Percentiles rank a stretch among this genome's conserved stretches.
These are phyloP conservation scores for Camelina laxa DNA, from an alignment of 345 rosid genomes.

Conservation along the genomic window DNA sequence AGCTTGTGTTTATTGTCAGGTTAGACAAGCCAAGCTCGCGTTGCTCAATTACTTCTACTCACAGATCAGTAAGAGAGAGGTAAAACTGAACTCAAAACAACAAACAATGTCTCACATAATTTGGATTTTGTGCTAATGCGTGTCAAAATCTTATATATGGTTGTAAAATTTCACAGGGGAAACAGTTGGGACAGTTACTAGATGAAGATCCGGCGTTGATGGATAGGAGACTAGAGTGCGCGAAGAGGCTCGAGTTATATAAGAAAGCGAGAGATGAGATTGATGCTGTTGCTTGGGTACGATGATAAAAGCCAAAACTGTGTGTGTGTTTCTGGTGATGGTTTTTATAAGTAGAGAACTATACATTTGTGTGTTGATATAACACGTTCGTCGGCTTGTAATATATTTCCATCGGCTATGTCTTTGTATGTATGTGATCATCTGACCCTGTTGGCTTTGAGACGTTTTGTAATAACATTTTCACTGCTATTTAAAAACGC, in stretches of 20 bases:
- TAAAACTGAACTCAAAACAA: slow-evolving; percentile 5
- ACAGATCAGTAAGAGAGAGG: slow-evolving; percentile 77
- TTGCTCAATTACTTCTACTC: slow-evolving; percentile 72
- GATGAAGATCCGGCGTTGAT: slow-evolving; percentile 82
- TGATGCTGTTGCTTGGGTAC: slow-evolving; percentile 60
- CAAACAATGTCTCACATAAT: background rate
- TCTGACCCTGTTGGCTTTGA: background rate
- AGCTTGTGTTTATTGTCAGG: slow-evolving; percentile 81
- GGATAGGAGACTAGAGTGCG: slow-evolving; percentile 69
- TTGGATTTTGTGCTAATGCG: background rate
- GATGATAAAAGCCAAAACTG: slow-evolving; percentile 31
- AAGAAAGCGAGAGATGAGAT: slow-evolving; percentile 77
- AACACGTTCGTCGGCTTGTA: slow-evolving; percentile 16
- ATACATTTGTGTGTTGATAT: slow-evolving; percentile 5
- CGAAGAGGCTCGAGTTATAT: slow-evolving; percentile 71
- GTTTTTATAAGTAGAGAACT: slow-evolving; percentile 8
- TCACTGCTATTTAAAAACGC: background rate
- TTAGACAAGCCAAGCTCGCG: slow-evolving; percentile 75
- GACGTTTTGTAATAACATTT: background rate
- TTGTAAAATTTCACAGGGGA: slow-evolving; percentile 41
- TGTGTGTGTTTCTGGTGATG: slow-evolving; percentile 5
- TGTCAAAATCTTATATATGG: background rate
- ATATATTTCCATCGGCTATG: background rate
- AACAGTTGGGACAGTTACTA: slow-evolving; percentile 60
- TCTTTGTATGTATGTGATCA: background rate